A percentile compares a stretch with the other conserved stretches of the same genome.
Conservation (phyloP, 208 protist species). For the Angomonas ambiguus region DNA sequence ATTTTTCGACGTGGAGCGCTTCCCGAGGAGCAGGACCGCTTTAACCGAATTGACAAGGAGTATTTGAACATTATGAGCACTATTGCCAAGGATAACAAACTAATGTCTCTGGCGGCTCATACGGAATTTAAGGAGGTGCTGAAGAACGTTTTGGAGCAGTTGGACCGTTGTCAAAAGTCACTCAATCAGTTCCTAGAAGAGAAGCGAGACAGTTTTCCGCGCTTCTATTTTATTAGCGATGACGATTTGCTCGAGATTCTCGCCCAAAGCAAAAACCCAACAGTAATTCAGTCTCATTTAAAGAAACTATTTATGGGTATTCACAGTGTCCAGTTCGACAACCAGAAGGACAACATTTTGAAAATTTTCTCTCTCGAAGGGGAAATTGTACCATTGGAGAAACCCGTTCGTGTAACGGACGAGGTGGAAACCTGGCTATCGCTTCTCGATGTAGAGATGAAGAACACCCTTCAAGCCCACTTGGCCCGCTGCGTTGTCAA, state of each 20-base stretch:
- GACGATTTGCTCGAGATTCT: slow-evolving; percentile 98
- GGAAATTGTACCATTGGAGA: slow-evolving; percentile 90
- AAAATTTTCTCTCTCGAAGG: slow-evolving; percentile 91
- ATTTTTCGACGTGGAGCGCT: slow-evolving; percentile 97
- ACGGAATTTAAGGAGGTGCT: slow-evolving; percentile 81
- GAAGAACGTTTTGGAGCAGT: slow-evolving; percentile 90
- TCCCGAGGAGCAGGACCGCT: slow-evolving; percentile 94
- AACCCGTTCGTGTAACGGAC: slow-evolving; percentile 90
- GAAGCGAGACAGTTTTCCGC: slow-evolving; percentile 95
- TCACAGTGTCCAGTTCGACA: slow-evolving; percentile 92
- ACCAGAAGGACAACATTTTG: slow-evolving; percentile 82
- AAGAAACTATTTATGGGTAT: slow-evolving; percentile 98
- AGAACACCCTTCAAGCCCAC: slow-evolving; percentile 85
- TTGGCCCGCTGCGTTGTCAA: slow-evolving; percentile 80
- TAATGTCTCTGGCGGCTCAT: slow-evolving; percentile 83
- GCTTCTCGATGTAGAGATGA: slow-evolving; percentile 91
- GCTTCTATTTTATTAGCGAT: slow-evolving; percentile 99
- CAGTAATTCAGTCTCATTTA: slow-evolving; percentile 96
- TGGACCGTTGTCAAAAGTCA: slow-evolving; percentile 96
- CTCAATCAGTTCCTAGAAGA: slow-evolving; percentile 97
- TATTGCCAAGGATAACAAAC: slow-evolving; percentile 74
- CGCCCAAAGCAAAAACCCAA: slow-evolving; percentile 92
- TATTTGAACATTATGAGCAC: slow-evolving; percentile 93
- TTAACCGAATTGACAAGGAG: slow-evolving; percentile 92
- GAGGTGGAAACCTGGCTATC: slow-evolving; percentile 95